Evolutionary conservation across 768 basidiomycete species (phyloP), one percentile per base, ranked within the genome.

Genomic region (Boletellus emodensis): DNA sequence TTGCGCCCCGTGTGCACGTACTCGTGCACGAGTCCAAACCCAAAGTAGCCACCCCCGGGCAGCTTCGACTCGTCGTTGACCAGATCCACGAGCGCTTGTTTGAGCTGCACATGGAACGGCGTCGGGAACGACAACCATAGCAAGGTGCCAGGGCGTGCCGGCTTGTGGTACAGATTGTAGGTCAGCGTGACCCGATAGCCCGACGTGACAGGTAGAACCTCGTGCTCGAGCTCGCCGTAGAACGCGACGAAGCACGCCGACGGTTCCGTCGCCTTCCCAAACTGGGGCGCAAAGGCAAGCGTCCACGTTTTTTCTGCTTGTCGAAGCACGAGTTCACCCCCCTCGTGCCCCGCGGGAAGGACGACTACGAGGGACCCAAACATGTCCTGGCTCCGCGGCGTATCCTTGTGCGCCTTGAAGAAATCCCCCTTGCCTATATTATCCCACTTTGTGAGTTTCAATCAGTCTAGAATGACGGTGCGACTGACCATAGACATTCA

Each of bases 321-420:
- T 11, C 67, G 69, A 1, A 82, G 62, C 3, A 67, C 44, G 14
- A 78, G 67, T 15, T 62, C 59, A 3, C 79, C 80, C 1, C 78
- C 79, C 48, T 75, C 64, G 53, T 81, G 73, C 0, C 56, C 33
- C 0, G 72, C 71, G 11, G 78, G 80, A 44, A 78, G 72, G 20
- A 76, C 67, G 28, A 80, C 53, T 2, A 80, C 72, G 4, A 83
- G 70, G 1, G 79, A 79, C 2, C 74, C 79, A 44, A 82, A 74
- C 73, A 80, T 79, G 20, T 56, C 58, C 7, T 67, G 64, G 8
- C 66, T 57, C 8, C 73, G 71, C 6, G 75, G 75, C 0, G 79
- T 77, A 50, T 80, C 80, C 37, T 72, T 67, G 54, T 79, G 79
- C 1, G 73, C 36, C 54, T 77, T 78, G 69, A 80, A 81, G 57